Conservation (phyloP, 805 yeast species). For the Candida tibetensis region DNA sequence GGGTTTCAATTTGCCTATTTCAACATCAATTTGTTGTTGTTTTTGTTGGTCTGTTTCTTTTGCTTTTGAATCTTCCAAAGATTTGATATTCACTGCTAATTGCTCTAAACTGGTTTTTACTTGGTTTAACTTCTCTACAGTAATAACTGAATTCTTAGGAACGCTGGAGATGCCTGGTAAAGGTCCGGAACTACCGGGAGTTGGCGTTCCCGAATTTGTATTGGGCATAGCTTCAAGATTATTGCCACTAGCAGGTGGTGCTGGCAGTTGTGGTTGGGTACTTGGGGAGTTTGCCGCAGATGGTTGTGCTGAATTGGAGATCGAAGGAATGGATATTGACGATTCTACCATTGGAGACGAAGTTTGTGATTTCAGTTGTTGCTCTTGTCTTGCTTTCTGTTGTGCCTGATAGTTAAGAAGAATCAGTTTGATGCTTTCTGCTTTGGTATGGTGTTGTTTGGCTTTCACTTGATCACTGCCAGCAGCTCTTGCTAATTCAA, state of each 20-base stretch:
- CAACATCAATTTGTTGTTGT: slow-evolving; percentile 7
- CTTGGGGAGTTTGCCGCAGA: slow-evolving; percentile 3
- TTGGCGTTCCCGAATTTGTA: not conserved
- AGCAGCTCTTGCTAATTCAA: slow-evolving; percentile 25
- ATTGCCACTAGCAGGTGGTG: not conserved
- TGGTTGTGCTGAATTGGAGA: slow-evolving; percentile 3
- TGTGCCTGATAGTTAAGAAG: slow-evolving; percentile 24
- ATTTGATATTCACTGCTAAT: slow-evolving; percentile 20
- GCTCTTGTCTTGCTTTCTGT: slow-evolving; percentile 14
- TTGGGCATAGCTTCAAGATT: not conserved
- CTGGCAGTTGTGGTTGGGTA: slow-evolving; percentile 4
- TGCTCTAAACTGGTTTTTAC: slow-evolving; percentile 20
- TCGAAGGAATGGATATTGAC: not conserved
- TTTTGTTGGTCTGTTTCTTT: slow-evolving; percentile 7
- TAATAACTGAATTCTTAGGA: slow-evolving; percentile 5
- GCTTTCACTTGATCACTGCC: slow-evolving; percentile 17
- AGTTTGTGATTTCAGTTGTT: not conserved
- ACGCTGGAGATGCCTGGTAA: too few relatives aligned
- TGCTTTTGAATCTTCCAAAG: slow-evolving; percentile 20
- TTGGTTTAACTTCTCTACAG: slow-evolving; percentile 22
- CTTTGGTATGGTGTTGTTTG: slow-evolving; percentile 22
- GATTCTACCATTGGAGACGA: not conserved
- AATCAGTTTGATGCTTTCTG: slow-evolving; percentile 26
- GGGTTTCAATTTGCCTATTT: slow-evolving; percentile 12
- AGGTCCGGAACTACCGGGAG: not conserved